phyloP scores from a whole-genome alignment of 2,329 filamentous ascomycete species.

The Calonectria pseudoturangicola region DNA sequence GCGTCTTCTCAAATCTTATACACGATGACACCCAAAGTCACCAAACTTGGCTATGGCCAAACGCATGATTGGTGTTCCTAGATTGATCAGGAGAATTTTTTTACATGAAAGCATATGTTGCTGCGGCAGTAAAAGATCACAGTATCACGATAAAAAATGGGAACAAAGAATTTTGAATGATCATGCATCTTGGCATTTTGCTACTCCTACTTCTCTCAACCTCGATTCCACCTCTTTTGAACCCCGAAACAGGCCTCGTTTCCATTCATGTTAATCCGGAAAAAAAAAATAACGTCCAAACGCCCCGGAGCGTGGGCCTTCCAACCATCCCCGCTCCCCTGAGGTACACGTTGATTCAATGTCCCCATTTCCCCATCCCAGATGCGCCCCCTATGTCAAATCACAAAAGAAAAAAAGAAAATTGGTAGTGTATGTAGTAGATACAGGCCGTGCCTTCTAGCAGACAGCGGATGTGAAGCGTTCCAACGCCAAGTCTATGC shows the following conservation, averaged over 20 bases:
- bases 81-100: too few species aligned
- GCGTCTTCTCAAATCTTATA: too few species aligned
- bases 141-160: neutral
- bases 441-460: constrained; percentile 52
- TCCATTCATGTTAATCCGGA: constrained; percentile 53
- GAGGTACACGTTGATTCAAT: constrained; percentile 50
- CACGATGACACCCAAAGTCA: too few species aligned
- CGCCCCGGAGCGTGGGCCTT: constrained; percentile 51
- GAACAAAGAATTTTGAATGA: neutral
- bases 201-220: constrained; percentile 50
- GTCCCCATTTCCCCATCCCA: constrained; percentile 45
- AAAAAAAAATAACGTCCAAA: constrained; percentile 46
- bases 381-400: constrained; percentile 55
- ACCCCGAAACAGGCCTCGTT: constrained; percentile 46
- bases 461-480: constrained; percentile 47
- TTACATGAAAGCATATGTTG: too few species aligned
- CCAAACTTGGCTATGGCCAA: too few species aligned
- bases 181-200: constrained; percentile 51
- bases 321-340: constrained; percentile 46
- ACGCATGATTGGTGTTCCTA: too few species aligned
- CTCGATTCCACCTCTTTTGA: constrained; percentile 51
- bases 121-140: too few species aligned
- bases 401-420: constrained; percentile 51
- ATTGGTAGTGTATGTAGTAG: constrained; percentile 52
- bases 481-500: constrained; percentile 60